These are phyloP conservation scores for Cicer chorassanicum DNA, from an alignment of 306 rosid species.

Conservation along the genomic window DNA sequence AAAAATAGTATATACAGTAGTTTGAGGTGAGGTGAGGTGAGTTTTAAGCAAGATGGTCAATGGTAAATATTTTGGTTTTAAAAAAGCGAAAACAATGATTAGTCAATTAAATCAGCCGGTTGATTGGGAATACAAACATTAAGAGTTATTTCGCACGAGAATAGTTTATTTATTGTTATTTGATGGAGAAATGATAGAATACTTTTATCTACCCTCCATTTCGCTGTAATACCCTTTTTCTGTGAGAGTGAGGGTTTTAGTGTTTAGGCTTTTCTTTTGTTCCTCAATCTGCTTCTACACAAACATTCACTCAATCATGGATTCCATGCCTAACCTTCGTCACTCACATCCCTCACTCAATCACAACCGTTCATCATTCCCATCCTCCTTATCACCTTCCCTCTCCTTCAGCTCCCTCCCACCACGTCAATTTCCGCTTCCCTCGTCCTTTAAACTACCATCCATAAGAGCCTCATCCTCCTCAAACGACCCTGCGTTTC, in stretches of 20 bases:
- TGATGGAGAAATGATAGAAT: too few relatives aligned
- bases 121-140: too few relatives aligned
- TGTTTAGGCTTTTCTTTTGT: not conserved
- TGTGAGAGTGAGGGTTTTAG: constrained; percentile 44
- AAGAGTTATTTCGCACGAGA: too few relatives aligned
- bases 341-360: constrained; percentile 53
- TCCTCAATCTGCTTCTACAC: not conserved
- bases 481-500: constrained; percentile 38
- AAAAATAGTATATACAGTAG: too few relatives aligned
- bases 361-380: constrained; percentile 53
- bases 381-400: constrained; percentile 49
- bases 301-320: constrained; percentile 50
- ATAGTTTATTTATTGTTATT: too few relatives aligned
- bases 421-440: constrained; percentile 34
- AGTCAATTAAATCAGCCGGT: too few relatives aligned
- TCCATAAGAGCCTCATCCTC: constrained; percentile 50
- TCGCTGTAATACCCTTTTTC: too few relatives aligned
- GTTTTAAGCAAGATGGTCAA: too few relatives aligned
- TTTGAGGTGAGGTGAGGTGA: too few relatives aligned
- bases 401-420: constrained; percentile 50
- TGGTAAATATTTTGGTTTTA: too few relatives aligned
- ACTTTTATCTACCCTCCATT: too few relatives aligned
- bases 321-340: constrained; percentile 55
- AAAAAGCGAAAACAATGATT: too few relatives aligned
- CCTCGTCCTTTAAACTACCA: constrained; percentile 44